A percentile compares a stretch with the other conserved stretches of the same genome.
phyloP scores from a whole-genome alignment of 768 basidiomycete genomes.

The Polyporus arcularius region DNA sequence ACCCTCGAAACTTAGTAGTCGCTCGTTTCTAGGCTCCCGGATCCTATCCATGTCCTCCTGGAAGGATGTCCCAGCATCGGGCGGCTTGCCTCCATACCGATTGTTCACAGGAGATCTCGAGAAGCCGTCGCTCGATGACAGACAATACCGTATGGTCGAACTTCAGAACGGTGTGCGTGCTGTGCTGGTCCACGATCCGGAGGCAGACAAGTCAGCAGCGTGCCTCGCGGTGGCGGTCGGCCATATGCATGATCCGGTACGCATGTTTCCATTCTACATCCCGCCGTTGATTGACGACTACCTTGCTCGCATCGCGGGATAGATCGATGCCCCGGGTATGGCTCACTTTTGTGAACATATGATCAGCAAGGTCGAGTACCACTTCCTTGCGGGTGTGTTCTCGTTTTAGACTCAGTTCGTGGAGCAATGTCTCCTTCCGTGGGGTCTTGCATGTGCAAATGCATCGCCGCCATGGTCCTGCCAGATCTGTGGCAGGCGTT shows the following conservation, averaged over 20 bases:
- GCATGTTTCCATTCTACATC: constrained; percentile 4
- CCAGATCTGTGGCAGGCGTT: too few relatives aligned
- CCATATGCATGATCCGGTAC: constrained; percentile 49
- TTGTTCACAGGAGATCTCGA: constrained; percentile 34
- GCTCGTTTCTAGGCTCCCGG: constrained; percentile 1
- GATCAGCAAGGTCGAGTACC: constrained; percentile 39
- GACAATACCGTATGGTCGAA: constrained; percentile 43
- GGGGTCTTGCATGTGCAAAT: too few relatives aligned
- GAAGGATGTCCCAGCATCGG: constrained; percentile 9
- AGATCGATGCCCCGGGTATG: constrained; percentile 41
- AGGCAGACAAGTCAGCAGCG: constrained; percentile 54
- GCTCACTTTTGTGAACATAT: constrained; percentile 55
- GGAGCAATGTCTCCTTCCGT: too few relatives aligned
- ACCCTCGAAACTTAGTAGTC: constrained; percentile 11
- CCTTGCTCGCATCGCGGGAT: not conserved
- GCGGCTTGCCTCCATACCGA: constrained; percentile 18
- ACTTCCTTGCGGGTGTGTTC: not conserved
- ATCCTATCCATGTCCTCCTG: constrained; percentile 11
- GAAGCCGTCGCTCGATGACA: constrained; percentile 38
- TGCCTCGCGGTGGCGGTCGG: constrained; percentile 53
- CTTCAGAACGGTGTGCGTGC: constrained; percentile 53
- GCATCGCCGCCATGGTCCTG: too few relatives aligned
- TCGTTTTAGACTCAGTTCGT: not conserved
- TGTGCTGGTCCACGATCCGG: constrained; percentile 48
- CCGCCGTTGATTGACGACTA: not conserved